phyloP scores from a whole-genome alignment of 306 rosid species.

The Rubus parviflorus region DNA sequence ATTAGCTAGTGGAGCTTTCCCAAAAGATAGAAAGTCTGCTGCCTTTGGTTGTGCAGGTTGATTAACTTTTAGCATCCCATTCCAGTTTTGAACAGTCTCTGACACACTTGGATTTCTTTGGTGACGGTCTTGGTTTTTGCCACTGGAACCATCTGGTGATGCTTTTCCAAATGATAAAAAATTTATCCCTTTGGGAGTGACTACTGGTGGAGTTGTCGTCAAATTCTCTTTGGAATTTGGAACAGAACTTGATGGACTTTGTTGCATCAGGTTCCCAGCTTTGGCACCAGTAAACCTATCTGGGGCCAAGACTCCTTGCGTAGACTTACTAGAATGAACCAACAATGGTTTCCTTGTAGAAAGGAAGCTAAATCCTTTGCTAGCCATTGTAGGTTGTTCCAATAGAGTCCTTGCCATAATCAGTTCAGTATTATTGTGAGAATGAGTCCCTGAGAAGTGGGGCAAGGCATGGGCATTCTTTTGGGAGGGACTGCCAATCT shows the following conservation, averaged over 20 bases:
- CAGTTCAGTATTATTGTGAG: constrained; percentile 27
- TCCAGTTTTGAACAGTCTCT: constrained; percentile 30
- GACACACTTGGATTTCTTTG: constrained; percentile 25
- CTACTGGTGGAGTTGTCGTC: constrained; percentile 30
- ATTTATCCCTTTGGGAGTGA: constrained; percentile 61
- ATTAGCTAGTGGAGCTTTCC: constrained; percentile 35
- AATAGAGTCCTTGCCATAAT: constrained; percentile 24
- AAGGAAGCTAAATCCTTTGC: constrained; percentile 56
- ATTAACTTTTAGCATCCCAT: constrained; percentile 26
- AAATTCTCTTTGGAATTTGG: constrained; percentile 31
- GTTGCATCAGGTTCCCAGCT: constrained; percentile 21
- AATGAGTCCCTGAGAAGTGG: constrained; percentile 27
- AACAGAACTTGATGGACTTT: constrained; percentile 24
- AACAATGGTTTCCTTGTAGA: constrained; percentile 39
- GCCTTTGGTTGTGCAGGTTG: constrained; percentile 32
- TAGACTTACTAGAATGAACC: constrained; percentile 25
- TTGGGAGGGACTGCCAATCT: constrained; percentile 26
- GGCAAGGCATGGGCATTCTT: constrained; percentile 24
- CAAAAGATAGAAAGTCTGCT: constrained; percentile 29
- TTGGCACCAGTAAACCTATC: constrained; percentile 33
- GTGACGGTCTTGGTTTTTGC: constrained; percentile 28
- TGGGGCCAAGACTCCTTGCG: constrained; percentile 35
- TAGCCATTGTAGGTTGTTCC: constrained; percentile 34
- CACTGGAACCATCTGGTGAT: constrained; percentile 32
- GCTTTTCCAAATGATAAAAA: constrained; percentile 70